Conservation (phyloP, 2,329 filamentous ascomycete genomes). For the Dichotomopilus funicola region DNA sequence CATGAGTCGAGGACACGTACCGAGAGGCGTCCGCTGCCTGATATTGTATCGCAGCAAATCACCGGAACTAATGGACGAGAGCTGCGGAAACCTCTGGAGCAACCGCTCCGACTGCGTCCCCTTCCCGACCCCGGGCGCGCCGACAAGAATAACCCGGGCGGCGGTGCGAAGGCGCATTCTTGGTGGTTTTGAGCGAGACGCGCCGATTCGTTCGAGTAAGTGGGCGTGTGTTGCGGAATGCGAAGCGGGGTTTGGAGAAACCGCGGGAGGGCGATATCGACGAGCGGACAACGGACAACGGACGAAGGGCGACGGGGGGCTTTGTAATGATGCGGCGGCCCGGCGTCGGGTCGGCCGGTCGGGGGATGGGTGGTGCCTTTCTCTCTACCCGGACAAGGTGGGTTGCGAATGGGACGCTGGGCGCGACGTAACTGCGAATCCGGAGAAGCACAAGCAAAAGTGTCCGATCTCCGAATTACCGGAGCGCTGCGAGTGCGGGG, state of each 20-base stretch:
- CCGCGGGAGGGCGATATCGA: background rate
- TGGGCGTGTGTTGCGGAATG: background rate
- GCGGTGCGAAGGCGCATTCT: conserved; percentile 66
- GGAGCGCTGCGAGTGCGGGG: conserved; percentile 15
- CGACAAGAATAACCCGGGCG: conserved; percentile 88
- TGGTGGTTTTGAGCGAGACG: no score
- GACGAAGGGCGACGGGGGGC: background rate
- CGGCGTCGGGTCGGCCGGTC: no score
- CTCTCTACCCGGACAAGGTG: background rate
- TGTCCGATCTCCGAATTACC: background rate
- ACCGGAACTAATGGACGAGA: conserved; percentile 88
- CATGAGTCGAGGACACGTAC: conserved; percentile 41
- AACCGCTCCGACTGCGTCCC: conserved; percentile 91
- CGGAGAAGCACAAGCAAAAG: conserved; percentile 2
- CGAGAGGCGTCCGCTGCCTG: conserved; percentile 75
- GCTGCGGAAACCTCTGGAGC: conserved; percentile 76
- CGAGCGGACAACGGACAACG: background rate
- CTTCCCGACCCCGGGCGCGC: conserved; percentile 94
- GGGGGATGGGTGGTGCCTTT: no score
- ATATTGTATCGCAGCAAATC: conserved; percentile 92
- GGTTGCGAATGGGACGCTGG: no score
- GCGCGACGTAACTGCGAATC: no score
- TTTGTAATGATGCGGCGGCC: no score
- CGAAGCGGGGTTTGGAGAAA: background rate
- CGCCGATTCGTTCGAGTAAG: background rate